Conservation (phyloP, 148 eudicot genomes). For the Mesembryanthemum crystallinum region DNA sequence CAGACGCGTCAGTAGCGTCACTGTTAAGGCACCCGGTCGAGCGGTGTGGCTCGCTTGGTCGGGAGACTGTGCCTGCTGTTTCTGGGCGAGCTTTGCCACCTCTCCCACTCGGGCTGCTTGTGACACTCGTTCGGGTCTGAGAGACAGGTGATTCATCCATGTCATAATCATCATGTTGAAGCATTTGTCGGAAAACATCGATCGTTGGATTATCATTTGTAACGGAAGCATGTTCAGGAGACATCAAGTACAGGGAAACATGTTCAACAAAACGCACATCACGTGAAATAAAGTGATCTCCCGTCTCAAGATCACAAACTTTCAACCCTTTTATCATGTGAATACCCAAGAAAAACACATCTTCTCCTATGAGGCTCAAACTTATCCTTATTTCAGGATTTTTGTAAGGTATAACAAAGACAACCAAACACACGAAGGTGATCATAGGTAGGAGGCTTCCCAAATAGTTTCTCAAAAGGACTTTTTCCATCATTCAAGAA, state of each 20-base stretch:
- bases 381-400: not conserved
- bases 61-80: too few species aligned
- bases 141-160: too few species aligned
- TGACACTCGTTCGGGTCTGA: too few species aligned
- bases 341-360: constrained; percentile 10
- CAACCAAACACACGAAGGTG: not conserved
- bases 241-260: not conserved
- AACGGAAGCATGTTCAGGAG: too few species aligned
- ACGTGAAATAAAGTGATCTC: not conserved
- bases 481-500: not conserved
- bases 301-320: not conserved
- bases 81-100: too few species aligned
- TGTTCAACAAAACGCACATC: not conserved
- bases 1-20: too few species aligned
- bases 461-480: constrained; percentile 3
- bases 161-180: too few species aligned
- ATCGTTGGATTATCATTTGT: not conserved
- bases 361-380: not conserved
- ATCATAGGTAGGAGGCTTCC: not conserved
- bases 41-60: too few species aligned
- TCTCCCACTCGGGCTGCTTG: too few species aligned
- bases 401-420: not conserved
- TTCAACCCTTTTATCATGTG: constrained; percentile 5
- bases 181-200: too few species aligned
- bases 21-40: too few species aligned